These are phyloP conservation scores for Pluteus cervinus DNA, from an alignment of 768 basidiomycete genomes.

Conservation along the genomic window DNA sequence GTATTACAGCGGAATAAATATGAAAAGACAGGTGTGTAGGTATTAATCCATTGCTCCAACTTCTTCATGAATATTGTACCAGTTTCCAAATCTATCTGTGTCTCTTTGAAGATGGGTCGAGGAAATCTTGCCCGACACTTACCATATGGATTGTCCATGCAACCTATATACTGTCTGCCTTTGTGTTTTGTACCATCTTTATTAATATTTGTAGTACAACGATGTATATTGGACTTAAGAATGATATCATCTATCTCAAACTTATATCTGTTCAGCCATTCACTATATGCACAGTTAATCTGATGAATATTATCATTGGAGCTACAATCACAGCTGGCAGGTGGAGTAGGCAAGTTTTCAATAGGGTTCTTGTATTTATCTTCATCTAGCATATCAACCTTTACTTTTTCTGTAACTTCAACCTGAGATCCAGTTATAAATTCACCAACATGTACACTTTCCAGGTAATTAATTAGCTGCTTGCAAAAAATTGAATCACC, in stretches of 20 bases:
- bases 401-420: conserved; percentile 13
- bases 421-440: conserved; percentile 19
- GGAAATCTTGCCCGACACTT: conserved; percentile 30
- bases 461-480: conserved; percentile 16
- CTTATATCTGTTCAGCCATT: conserved; percentile 15
- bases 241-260: conserved; percentile 19
- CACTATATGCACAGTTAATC: too few species aligned
- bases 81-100: conserved; percentile 17
- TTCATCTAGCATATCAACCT: too few species aligned
- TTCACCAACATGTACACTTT: conserved; percentile 17
- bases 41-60: conserved; percentile 24
- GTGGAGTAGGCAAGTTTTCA: too few species aligned
- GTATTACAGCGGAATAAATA: conserved; percentile 28
- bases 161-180: conserved; percentile 8
- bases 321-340: too few species aligned
- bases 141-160: conserved; percentile 15
- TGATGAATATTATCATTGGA: too few species aligned
- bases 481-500: conserved; percentile 13
- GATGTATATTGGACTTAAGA: conserved; percentile 21
- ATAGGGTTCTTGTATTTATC: too few species aligned
- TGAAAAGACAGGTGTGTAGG: conserved; percentile 14
- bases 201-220: conserved; percentile 11
- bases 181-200: conserved; percentile 11
- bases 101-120: conserved; percentile 10
- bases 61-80: conserved; percentile 27